Percentiles rank a stretch among this genome's conserved stretches.
Evolutionary conservation across 1,139 yeast genomes (phyloP).

Genomic region (Wickerhamomyces sp.): DNA sequence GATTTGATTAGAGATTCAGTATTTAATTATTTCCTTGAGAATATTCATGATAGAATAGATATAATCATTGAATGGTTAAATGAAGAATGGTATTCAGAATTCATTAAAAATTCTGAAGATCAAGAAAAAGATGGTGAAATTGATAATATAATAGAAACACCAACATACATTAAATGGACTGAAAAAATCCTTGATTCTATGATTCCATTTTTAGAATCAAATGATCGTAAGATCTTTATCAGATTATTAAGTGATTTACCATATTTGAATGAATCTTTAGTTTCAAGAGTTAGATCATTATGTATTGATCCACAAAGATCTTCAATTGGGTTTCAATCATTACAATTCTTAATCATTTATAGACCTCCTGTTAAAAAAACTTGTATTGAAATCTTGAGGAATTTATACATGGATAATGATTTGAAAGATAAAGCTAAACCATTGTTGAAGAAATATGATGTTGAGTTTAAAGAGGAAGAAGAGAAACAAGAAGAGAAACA

Average conservation of each 20-base stretch:
- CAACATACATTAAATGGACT: conserved; percentile 64
- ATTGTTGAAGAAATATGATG: conserved; percentile 27
- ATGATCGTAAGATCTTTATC: conserved; percentile 79
- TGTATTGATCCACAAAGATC: conserved; percentile 85
- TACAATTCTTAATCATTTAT: conserved; percentile 80
- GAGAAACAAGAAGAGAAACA: neutral
- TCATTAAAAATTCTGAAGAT: conserved; percentile 30
- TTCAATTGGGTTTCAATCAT: conserved; percentile 72
- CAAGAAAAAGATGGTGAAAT: no score
- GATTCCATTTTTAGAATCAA: conserved; percentile 76
- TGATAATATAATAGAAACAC: conserved; percentile 32
- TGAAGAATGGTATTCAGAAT: conserved; percentile 90
- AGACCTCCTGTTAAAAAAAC: conserved; percentile 75
- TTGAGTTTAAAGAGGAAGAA: conserved; percentile 4
- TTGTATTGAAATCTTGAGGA: conserved; percentile 62
- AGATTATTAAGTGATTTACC: conserved; percentile 58
- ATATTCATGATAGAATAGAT: conserved; percentile 69
- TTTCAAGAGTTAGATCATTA: conserved; percentile 62
- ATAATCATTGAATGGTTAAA: conserved; percentile 89
- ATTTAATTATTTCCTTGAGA: conserved; percentile 67
- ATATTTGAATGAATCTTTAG: conserved; percentile 53
- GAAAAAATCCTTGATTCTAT: conserved; percentile 69
- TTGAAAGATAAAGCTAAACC: conserved; percentile 47
- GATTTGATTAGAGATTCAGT: conserved; percentile 64
- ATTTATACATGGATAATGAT: conserved; percentile 47